phyloP scores from a whole-genome alignment of 2,329 filamentous ascomycete species.

The Fusarium setosum region DNA sequence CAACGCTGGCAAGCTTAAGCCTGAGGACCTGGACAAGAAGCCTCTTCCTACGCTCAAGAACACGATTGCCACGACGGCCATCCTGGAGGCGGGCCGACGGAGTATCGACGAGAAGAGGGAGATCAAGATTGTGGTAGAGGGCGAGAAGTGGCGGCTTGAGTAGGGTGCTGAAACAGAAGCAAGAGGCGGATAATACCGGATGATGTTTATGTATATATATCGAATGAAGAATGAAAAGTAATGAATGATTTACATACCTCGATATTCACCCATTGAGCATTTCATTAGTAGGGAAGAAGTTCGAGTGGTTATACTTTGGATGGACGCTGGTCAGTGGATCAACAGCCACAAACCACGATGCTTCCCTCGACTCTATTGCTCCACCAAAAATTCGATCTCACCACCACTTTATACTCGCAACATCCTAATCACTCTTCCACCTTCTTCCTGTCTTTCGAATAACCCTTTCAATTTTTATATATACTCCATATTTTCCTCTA shows the following conservation, averaged over 20 bases:
- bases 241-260: constrained; percentile 21
- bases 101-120: constrained; percentile 86
- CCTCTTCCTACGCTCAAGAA: constrained; percentile 88
- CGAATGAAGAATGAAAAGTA: constrained; percentile 29
- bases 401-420: background rate
- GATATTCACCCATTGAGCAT: background rate
- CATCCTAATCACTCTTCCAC: background rate
- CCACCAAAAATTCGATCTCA: constrained; percentile 35
- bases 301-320: background rate
- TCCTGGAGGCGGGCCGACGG: constrained; percentile 85
- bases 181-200: constrained; percentile 17
- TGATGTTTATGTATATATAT: constrained; percentile 6
- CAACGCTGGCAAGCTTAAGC: constrained; percentile 77
- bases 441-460: background rate
- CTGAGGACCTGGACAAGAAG: constrained; percentile 82
- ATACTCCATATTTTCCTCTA: background rate
- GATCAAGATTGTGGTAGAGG: constrained; percentile 77
- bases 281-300: background rate
- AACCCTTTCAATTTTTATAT: background rate
- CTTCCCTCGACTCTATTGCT: constrained; percentile 15
- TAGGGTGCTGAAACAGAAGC: constrained; percentile 40
- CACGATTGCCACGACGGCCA: constrained; percentile 91
- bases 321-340: constrained; percentile 22
- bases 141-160: constrained; percentile 75
- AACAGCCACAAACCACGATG: constrained; percentile 14